Base-by-base conservation (phyloP, 331 rosid genomes). In the Dryas integrifolia region DNA sequence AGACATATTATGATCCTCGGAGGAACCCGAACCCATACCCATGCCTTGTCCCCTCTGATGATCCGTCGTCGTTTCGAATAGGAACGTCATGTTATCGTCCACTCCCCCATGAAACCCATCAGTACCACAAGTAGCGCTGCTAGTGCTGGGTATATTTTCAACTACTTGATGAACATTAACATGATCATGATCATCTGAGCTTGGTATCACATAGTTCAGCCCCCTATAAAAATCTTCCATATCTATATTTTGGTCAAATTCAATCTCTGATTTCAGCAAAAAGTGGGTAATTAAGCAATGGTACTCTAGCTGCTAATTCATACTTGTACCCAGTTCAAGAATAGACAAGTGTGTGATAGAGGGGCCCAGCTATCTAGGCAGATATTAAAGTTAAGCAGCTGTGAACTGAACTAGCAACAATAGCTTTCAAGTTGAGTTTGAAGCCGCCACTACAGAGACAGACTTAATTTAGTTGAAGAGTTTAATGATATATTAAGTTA, bases 191-290 rank as follows among this genome's bases (percentile, higher is more conserved):
- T 67, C 79, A 18, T 60, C 73, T 1, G 86, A 6, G 68, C 69
- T 21, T 3, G 86, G 24, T 26, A 76, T 38, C 43, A 65, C 66
- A 47, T 49, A 66, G 78, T 75, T 80, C 3, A 77, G 12, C 66
- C 35, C 35, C 35, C 79, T 78, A 77, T 58, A 76, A 60, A 76
- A 56, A 24, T 80, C 82, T 48, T 88, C 93, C 90, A 84, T 84
- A 7, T 5, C 2, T 35, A 45, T 57, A 43, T 47, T 7, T 45
- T 24, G 24, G 30, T 30, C 9, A 18, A 9, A 13, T 44, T 43
- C 39, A 30, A 41, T 39, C 48, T 40, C 13, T 15, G n/a, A 26
- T 40, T 61, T 30, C 35, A 30, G 7, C 24, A 58, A 57, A 24
- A 58, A 4, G 63, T 4, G 24, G 61, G 8, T 12, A 21, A 58